Conservation (phyloP, 257 asterid genomes). For the Cordia subcordata region DNA sequence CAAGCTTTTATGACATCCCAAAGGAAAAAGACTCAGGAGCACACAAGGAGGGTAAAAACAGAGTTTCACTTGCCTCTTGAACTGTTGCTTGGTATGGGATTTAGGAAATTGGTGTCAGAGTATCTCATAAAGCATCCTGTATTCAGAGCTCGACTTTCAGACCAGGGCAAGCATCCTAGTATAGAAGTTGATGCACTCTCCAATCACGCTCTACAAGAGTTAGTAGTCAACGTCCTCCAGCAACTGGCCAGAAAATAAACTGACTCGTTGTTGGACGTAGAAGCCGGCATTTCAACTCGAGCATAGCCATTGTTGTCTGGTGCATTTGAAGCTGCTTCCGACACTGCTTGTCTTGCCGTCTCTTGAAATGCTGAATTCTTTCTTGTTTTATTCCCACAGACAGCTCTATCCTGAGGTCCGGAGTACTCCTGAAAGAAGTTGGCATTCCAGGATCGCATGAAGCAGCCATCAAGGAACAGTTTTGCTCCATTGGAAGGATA, state of each 20-base stretch:
- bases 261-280: constrained; percentile 15
- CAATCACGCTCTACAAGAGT: constrained; percentile 5
- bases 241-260: constrained; percentile 16
- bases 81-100: background rate
- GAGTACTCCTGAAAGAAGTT: constrained; percentile 19
- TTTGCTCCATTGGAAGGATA: constrained; percentile 5
- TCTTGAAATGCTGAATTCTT: constrained; percentile 24
- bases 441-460: constrained; percentile 18
- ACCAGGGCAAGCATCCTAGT: constrained; percentile 15
- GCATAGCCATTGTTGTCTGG: constrained; percentile 39
- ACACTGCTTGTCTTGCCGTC: constrained; percentile 32
- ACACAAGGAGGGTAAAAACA: background rate
- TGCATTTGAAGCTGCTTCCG: constrained; percentile 37
- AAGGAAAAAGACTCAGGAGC: background rate
- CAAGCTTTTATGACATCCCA: too few species aligned
- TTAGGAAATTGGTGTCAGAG: constrained; percentile 15
- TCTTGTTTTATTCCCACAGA: constrained; percentile 50
- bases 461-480: constrained; percentile 26
- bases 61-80: background rate
- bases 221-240: constrained; percentile 10
- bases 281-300: constrained; percentile 24
- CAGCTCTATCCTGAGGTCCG: constrained; percentile 36
- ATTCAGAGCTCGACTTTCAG: constrained; percentile 18
- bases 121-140: constrained; percentile 22
- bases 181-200: constrained; percentile 11